These are phyloP conservation scores for Plasmodium fragile DNA, from an alignment of 169 alveolate species.

Conservation along the genomic window DNA sequence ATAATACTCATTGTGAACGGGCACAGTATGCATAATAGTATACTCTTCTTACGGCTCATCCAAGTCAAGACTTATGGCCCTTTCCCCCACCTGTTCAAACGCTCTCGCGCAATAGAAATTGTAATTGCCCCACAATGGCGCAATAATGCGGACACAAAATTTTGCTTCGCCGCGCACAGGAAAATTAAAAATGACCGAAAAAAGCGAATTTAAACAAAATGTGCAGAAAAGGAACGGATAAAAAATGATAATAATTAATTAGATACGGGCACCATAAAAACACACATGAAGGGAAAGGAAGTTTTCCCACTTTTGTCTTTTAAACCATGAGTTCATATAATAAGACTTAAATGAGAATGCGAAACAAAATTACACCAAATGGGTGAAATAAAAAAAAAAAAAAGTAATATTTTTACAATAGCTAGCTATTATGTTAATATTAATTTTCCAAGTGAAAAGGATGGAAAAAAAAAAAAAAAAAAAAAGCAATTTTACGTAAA, in stretches of 20 bases:
- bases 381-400: background rate
- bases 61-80: background rate
- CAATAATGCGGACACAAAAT: background rate
- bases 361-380: background rate
- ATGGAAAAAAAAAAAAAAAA: background rate
- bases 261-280: background rate
- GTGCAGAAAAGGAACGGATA: background rate
- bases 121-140: background rate
- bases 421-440: background rate
- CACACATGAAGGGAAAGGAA: background rate
- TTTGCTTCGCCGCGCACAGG: background rate
- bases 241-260: background rate
- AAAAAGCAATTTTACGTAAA: background rate
- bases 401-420: background rate
- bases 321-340: background rate
- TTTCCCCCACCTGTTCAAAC: background rate
- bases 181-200: background rate
- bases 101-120: background rate
- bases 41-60: background rate
- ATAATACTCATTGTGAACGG: background rate
- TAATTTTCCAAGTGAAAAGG: background rate
- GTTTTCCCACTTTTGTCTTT: conserved; percentile 3
- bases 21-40: background rate
- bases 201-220: background rate
- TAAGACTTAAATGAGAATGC: conserved; percentile 2